Percentiles rank a stretch among this genome's conserved stretches.
These are phyloP conservation scores for Lactarius sp. DNA, from an alignment of 768 basidiomycete genomes.

Conservation along the genomic window DNA sequence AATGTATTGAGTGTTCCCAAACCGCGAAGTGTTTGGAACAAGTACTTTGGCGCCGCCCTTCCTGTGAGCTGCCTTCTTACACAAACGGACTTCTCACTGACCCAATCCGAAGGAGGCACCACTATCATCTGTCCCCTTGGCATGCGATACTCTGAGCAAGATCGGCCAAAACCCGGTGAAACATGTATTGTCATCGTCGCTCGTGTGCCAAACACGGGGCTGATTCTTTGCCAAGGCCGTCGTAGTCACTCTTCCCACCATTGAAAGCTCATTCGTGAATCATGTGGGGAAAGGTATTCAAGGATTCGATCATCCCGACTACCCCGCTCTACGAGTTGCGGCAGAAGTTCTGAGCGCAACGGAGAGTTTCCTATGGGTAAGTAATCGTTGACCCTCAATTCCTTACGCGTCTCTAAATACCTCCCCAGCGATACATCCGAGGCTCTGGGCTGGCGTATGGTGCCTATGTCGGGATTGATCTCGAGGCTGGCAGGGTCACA, in stretches of 20 bases:
- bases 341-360: slow-evolving; percentile 85
- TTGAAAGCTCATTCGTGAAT: slow-evolving; percentile 85
- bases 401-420: neutral
- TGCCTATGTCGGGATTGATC: slow-evolving; percentile 67
- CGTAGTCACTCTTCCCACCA: slow-evolving; percentile 85
- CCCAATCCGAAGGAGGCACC: slow-evolving; percentile 39
- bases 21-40: slow-evolving; percentile 70
- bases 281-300: slow-evolving; percentile 74
- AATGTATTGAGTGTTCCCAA: slow-evolving; percentile 64
- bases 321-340: slow-evolving; percentile 81
- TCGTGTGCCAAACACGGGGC: slow-evolving; percentile 1
- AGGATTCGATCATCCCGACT: slow-evolving; percentile 78
- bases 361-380: slow-evolving; percentile 92
- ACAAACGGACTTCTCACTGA: neutral
- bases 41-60: slow-evolving; percentile 58
- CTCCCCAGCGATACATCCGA: slow-evolving; percentile 70
- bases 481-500: slow-evolving; percentile 70
- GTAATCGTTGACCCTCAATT: slow-evolving; percentile 1
- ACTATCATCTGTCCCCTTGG: slow-evolving; percentile 62
- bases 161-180: slow-evolving; percentile 68
- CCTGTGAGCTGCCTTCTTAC: slow-evolving; percentile 42
- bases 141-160: slow-evolving; percentile 63
- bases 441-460: slow-evolving; percentile 95
- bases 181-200: slow-evolving; percentile 45
- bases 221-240: slow-evolving; percentile 50